These are phyloP conservation scores for Fusarium penzigii DNA, from an alignment of 2,329 filamentous ascomycete species.

Conservation along the genomic window DNA sequence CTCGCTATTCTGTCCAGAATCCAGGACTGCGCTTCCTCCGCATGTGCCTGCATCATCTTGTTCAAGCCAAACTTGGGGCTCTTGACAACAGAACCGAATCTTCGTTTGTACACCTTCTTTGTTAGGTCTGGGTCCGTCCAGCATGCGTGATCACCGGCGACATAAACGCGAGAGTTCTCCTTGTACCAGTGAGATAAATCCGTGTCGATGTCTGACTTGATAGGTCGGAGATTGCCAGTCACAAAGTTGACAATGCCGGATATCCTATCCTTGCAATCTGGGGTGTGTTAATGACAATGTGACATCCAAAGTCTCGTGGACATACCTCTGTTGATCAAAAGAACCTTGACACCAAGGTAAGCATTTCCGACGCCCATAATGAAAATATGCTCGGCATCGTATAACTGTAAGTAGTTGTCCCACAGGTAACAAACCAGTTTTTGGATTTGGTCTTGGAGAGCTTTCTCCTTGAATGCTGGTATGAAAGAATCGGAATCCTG, in stretches of 20 bases:
- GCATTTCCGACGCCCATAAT: slow-evolving; percentile 89
- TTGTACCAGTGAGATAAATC: slow-evolving; percentile 80
- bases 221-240: slow-evolving; percentile 71
- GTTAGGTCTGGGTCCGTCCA: slow-evolving; percentile 67
- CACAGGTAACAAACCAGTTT: slow-evolving; percentile 85
- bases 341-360: slow-evolving; percentile 78
- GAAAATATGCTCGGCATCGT: slow-evolving; percentile 72
- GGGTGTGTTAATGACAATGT: slow-evolving; percentile 12
- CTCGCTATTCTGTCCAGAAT: slow-evolving; percentile 44
- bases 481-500: slow-evolving; percentile 52
- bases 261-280: slow-evolving; percentile 67
- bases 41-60: slow-evolving; percentile 59
- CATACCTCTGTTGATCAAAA: slow-evolving; percentile 75
- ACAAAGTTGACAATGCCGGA: slow-evolving; percentile 80
- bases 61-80: slow-evolving; percentile 51
- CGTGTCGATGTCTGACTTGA: slow-evolving; percentile 77
- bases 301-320: slow-evolving; percentile 2
- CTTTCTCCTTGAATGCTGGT: slow-evolving; percentile 45
- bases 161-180: slow-evolving; percentile 76
- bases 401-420: slow-evolving; percentile 93
- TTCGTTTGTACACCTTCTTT: slow-evolving; percentile 59
- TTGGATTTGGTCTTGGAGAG: slow-evolving; percentile 61
- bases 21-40: slow-evolving; percentile 53
- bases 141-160: slow-evolving; percentile 72
- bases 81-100: slow-evolving; percentile 60